A percentile compares a stretch with the other conserved stretches of the same genome.
Conservation (phyloP, 208 protist genomes). For the Paratrypanosoma confusum region DNA sequence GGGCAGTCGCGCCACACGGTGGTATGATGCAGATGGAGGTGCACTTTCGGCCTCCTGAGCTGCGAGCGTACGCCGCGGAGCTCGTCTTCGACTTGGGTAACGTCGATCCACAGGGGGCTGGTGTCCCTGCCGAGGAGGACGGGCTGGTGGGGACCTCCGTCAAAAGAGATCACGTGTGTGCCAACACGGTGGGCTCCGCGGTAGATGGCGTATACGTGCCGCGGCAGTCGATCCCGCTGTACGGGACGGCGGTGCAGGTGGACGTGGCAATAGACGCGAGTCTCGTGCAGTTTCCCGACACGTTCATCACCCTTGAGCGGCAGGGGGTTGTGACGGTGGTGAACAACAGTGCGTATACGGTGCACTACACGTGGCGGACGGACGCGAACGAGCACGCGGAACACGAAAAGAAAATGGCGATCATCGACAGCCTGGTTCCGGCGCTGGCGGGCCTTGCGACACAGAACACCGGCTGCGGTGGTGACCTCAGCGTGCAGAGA, state of each 20-base stretch:
- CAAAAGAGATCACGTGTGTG: no score
- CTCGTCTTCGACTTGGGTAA: slow-evolving; percentile 40
- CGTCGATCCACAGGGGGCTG: no score
- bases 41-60: slow-evolving; percentile 31
- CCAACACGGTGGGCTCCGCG: no score
- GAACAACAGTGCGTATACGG: slow-evolving; percentile 75
- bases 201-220: no score
- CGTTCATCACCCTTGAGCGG: slow-evolving; percentile 85
- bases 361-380: slow-evolving; percentile 70
- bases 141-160: no score
- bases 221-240: slow-evolving; percentile 50
- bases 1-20: slow-evolving; percentile 35
- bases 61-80: slow-evolving; percentile 17
- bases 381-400: slow-evolving; percentile 14
- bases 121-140: slow-evolving; percentile 71
- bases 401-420: neutral
- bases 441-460: neutral
- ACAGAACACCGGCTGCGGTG: no score
- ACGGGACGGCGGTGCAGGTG: slow-evolving; percentile 55
- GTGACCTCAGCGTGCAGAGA: slow-evolving; percentile 3
- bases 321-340: slow-evolving; percentile 70
- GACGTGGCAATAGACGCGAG: slow-evolving; percentile 50
- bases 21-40: slow-evolving; percentile 66
- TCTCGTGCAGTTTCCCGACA: slow-evolving; percentile 59
- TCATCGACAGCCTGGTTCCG: neutral